Percentiles rank a stretch among this genome's conserved stretches.
These are phyloP conservation scores for Rhododendron kiyosumense DNA, from an alignment of 148 eudicot genomes.

Conservation along the genomic window DNA sequence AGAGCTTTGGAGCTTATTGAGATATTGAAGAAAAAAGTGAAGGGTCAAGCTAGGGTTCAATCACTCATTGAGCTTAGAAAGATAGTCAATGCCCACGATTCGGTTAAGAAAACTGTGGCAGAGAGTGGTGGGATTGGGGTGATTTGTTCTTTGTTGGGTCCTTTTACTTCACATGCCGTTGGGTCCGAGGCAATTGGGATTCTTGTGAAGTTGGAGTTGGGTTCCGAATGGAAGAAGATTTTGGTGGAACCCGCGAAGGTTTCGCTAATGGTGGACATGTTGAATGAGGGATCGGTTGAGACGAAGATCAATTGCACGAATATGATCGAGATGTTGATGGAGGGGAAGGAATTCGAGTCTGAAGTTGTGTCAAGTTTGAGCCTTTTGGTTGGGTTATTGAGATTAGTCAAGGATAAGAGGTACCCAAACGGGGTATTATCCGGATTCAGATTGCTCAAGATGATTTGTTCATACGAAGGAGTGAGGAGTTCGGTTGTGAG, in stretches of 20 bases:
- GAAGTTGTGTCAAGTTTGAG: slow-evolving; percentile 71
- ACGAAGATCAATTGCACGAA: slow-evolving; percentile 67
- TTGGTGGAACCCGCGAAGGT: slow-evolving; percentile 66
- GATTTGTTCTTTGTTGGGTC: slow-evolving; percentile 61
- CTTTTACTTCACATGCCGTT: slow-evolving; percentile 73
- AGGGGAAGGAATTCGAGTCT: slow-evolving; percentile 35
- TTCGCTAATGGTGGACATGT: slow-evolving; percentile 73
- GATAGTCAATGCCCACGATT: slow-evolving; percentile 40
- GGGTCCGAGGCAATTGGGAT: slow-evolving; percentile 73
- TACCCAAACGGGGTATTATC: slow-evolving; percentile 53
- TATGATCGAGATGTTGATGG: slow-evolving; percentile 59
- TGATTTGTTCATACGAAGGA: slow-evolving; percentile 50
- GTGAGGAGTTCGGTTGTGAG: slow-evolving; percentile 47
- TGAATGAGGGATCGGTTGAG: slow-evolving; percentile 85
- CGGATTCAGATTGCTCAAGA: slow-evolving; percentile 55
- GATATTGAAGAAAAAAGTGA: slow-evolving; percentile 54
- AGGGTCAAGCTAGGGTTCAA: slow-evolving; percentile 67
- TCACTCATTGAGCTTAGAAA: slow-evolving; percentile 56
- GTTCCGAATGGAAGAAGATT: slow-evolving; percentile 38
- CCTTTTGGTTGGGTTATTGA: slow-evolving; percentile 74
- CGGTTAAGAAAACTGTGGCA: slow-evolving; percentile 63
- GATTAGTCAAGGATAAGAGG: slow-evolving; percentile 65
- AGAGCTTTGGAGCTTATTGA: slow-evolving; percentile 71
- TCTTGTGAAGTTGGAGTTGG: slow-evolving; percentile 55
- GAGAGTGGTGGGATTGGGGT: slow-evolving; percentile 55